Percentiles rank a stretch among this genome's conserved stretches.
These are phyloP conservation scores for Articulospora tetracladia DNA, from an alignment of 495 filamentous ascomycete species.

Conservation along the genomic window DNA sequence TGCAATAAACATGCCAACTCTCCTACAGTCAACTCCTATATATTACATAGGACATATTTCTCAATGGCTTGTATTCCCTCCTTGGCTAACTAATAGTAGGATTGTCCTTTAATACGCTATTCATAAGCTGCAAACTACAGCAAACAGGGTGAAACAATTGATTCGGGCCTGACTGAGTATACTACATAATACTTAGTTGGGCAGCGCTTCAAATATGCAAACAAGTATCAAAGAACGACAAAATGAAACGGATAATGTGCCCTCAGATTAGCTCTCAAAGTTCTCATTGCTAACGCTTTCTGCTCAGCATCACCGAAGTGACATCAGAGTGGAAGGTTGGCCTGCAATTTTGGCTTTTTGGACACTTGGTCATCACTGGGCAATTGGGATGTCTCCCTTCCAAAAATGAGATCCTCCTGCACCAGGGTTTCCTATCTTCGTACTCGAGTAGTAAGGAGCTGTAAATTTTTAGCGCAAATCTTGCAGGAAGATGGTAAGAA, in stretches of 20 bases:
- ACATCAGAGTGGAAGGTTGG: conserved; percentile 33
- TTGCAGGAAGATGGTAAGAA: conserved; percentile 1
- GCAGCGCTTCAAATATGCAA: not conserved
- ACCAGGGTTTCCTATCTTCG: not conserved
- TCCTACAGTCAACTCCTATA: no score
- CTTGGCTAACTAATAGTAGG: no score
- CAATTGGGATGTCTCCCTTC: not conserved
- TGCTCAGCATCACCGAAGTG: conserved; percentile 15
- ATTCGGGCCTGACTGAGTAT: no score
- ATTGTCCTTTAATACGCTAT: no score
- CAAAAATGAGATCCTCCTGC: not conserved
- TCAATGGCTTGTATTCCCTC: no score
- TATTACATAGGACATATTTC: no score
- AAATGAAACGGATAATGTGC: conserved; percentile 23
- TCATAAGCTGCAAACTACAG: no score
- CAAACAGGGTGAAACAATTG: no score
- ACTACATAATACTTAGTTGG: no score
- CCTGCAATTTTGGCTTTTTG: conserved; percentile 65
- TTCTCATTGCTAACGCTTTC: conserved; percentile 52
- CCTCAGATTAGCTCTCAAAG: conserved; percentile 62
- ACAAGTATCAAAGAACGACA: not conserved
- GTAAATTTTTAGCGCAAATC: not conserved
- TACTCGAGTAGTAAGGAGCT: not conserved
- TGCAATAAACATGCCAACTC: no score
- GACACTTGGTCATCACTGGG: conserved; percentile 56